Evolutionary conservation across 495 filamentous ascomycete genomes (phyloP), one percentile per base, ranked within the genome.

Genomic region (Penicillium taxi): DNA sequence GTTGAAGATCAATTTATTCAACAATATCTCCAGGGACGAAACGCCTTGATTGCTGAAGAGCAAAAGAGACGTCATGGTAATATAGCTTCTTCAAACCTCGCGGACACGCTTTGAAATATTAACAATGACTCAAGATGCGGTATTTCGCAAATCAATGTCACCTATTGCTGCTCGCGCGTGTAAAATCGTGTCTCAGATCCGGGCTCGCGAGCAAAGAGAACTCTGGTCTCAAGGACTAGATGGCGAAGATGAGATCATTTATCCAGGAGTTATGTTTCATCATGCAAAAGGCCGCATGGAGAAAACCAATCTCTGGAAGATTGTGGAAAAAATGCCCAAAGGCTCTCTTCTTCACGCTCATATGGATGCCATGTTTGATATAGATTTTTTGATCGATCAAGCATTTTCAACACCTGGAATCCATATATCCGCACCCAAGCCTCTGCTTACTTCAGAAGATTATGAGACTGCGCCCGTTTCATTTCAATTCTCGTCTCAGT

Each of bases 241-340:
- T 40, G 77, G 85, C 41, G 64, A 67, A 5, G 67, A 73, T 11
- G 66, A 75, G 25, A 65, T 61, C 14, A 64, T 84, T 16, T 80
- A 82, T 52, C 86, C 86, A 1, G 86, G 89, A 1, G 90, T 93
- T 75, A 88, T 90, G 81, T 94, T 94, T 50, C 75, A 71, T 6
- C 66, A 86, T 16, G 85, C 85, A 41, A 86, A 83, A 55, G 72
- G 77, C 15, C 69, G 75, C 7, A 87, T 94, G 77, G 84, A 90
- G 55, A 68, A 69, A 44, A 88, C 84, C 5, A 80, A 79, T 48
- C 69, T 95, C 7, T 96, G 87, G 86, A 72, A 74, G 43, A 91
- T 96, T 36, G 74, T 95, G 3, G 70, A 79, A 32, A 72, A 63
- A 27, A 84, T 98, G 83, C 91, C 91, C 14, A 96, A 98, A 54